These are phyloP conservation scores for Epichloe coenophiala DNA, from an alignment of 2,329 filamentous ascomycete species.

Conservation along the genomic window DNA sequence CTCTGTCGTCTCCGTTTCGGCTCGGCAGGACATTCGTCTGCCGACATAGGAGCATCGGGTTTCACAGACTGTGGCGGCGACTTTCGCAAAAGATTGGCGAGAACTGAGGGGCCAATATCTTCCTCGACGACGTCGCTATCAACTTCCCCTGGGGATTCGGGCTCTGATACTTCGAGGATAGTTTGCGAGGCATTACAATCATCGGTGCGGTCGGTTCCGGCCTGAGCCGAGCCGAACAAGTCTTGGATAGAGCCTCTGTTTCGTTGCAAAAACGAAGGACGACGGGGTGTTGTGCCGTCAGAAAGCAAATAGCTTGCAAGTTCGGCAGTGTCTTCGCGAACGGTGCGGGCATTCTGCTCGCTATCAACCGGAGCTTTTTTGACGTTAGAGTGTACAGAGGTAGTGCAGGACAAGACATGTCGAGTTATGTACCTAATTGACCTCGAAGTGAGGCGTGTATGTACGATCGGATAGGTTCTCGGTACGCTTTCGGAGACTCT, in stretches of 20 bases:
- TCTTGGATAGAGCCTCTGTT: conserved; percentile 18
- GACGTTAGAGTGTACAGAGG: neutral
- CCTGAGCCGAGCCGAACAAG: conserved; percentile 11
- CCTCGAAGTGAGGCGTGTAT: conserved; percentile 53
- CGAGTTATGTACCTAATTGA: conserved; percentile 31
- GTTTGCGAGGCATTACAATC: conserved; percentile 27
- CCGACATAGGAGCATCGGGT: conserved; percentile 5
- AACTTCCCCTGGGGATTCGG: conserved; percentile 14
- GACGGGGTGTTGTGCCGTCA: conserved; percentile 35
- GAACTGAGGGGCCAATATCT: conserved; percentile 24
- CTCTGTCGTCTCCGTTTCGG: neutral
- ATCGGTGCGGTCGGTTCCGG: conserved; percentile 10
- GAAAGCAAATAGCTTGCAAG: conserved; percentile 71
- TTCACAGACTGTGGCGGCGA: conserved; percentile 29
- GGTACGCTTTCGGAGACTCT: conserved; percentile 26
- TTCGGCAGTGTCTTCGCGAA: conserved; percentile 79
- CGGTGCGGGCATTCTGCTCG: conserved; percentile 60
- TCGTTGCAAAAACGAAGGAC: conserved; percentile 32
- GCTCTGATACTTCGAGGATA: conserved; percentile 49
- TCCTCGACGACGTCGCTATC: conserved; percentile 8
- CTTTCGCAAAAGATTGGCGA: conserved; percentile 35
- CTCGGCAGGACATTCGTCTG: neutral
- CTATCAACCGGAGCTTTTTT: conserved; percentile 45
- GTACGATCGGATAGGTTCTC: conserved; percentile 59
- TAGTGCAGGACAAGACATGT: too few relatives aligned